These are phyloP conservation scores for Cyberlindnera xylosilytica DNA, from an alignment of 805 yeast genomes.

Conservation along the genomic window DNA sequence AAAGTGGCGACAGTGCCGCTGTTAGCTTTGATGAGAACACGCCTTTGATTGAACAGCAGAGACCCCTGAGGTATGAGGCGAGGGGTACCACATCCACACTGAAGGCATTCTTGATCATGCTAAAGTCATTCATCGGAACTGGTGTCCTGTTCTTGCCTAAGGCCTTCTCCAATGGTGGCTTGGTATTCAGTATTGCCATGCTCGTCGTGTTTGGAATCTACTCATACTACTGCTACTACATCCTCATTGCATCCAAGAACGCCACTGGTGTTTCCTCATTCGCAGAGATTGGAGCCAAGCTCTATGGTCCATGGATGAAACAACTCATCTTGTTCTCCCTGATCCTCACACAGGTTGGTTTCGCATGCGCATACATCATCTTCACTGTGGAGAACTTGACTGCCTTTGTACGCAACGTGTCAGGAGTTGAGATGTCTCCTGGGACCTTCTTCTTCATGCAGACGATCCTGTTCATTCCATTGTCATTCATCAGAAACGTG, in stretches of 20 bases:
- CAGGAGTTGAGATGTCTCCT: conserved; percentile 38
- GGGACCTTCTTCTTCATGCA: conserved; percentile 51
- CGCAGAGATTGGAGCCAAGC: conserved; percentile 65
- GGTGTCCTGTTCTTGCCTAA: conserved; percentile 70
- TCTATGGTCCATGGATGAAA: conserved; percentile 68
- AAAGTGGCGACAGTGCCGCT: conserved; percentile 29
- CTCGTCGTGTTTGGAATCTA: conserved; percentile 61
- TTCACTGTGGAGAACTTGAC: conserved; percentile 70
- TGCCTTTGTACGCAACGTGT: conserved; percentile 56
- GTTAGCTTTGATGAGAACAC: conserved; percentile 27
- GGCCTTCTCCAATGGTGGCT: conserved; percentile 72
- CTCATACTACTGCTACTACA: conserved; percentile 77
- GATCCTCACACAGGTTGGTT: conserved; percentile 72
- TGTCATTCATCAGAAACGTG: conserved; percentile 71
- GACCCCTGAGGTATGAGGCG: conserved; percentile 26
- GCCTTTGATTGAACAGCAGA: conserved; percentile 24
- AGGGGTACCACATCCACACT: conserved; percentile 68
- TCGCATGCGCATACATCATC: conserved; percentile 77
- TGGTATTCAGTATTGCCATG: conserved; percentile 51
- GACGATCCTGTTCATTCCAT: conserved; percentile 57
- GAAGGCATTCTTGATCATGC: conserved; percentile 66
- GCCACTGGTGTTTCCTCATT: conserved; percentile 68
- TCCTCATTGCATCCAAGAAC: conserved; percentile 55
- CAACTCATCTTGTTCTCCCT: conserved; percentile 59
- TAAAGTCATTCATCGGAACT: conserved; percentile 77